Base-by-base conservation (phyloP, 352 stramenopile genomes). In the Albugo laibachii region DNA sequence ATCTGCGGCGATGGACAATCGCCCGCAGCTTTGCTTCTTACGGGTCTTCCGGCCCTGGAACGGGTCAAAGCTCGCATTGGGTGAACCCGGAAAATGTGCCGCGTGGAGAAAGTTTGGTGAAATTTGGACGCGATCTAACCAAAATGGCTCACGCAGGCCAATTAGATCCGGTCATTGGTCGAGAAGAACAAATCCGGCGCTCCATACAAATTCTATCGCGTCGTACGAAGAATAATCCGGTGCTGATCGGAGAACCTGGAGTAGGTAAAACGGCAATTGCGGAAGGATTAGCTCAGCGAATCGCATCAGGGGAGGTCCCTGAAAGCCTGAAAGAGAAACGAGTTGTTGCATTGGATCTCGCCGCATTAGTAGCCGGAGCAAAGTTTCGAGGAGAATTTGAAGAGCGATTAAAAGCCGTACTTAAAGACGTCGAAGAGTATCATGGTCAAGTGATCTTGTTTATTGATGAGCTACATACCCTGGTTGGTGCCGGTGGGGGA, bases 201-300 rank as follows among this genome's bases (percentile, higher is more conserved):
- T 83, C 88, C 3, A 89, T 98, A 56, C 91, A 97, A 59, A 96
- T 98, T 52, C 63, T 98, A 6, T 92, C 71, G 24, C 73, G 94
- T 13, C 67, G 94, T 15, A 98, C 89, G 21, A 99, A 99, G 80
- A 98, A 98, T 59, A 99, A 99, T 60, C 94, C 94, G 2, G 87
- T 97, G 40, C 66, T 99, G 37, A 97, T 98, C 54, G 94, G 94
- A 46, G 92, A 98, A 63, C 92, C 94, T 0, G 93, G 94, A 51
- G 91, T 97, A 27, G 92, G 91, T 50, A 97, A 98, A 63, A 97
- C 93, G 3, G 79, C 83, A 16, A 94, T 97, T 58, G 83, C 77
- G 0, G 85, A 97, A 63, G 93, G 92, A n/a, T 68, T 98, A 13
- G 94, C 94, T 24, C 92, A 97, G 64, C 77, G 92, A 34, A 97